phyloP scores from a whole-genome alignment of 2,329 filamentous ascomycete genomes.

The Neonectria magnoliae region DNA sequence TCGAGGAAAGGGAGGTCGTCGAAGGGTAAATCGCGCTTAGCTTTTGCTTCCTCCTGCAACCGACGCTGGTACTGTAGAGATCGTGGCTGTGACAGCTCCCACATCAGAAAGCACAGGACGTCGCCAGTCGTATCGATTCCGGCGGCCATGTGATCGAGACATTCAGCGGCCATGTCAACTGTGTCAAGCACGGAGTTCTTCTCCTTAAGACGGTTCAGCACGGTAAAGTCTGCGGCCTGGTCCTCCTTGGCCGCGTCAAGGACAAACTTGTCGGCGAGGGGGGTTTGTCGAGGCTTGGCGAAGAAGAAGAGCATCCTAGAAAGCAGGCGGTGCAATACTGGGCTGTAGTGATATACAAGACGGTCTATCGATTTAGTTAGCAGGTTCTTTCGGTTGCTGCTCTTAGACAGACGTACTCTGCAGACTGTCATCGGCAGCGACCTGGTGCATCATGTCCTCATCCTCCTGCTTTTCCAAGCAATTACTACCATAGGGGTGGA shows the following conservation, averaged over 20 bases:
- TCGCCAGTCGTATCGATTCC: slow-evolving; percentile 79
- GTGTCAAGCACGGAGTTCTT: slow-evolving; percentile 58
- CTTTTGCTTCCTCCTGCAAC: slow-evolving; percentile 62
- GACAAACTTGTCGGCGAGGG: slow-evolving; percentile 68
- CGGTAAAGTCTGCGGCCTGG: slow-evolving; percentile 63
- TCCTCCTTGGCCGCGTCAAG: slow-evolving; percentile 59
- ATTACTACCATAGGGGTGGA: slow-evolving; percentile 71
- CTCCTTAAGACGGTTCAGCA: slow-evolving; percentile 67
- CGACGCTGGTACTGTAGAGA: slow-evolving; percentile 61
- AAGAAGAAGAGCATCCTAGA: slow-evolving; percentile 58
- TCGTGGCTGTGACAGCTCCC: slow-evolving; percentile 71
- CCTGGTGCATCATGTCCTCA: slow-evolving; percentile 73
- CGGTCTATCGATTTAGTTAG: slow-evolving; percentile 58
- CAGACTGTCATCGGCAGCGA: slow-evolving; percentile 73
- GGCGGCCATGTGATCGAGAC: slow-evolving; percentile 76
- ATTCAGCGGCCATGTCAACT: slow-evolving; percentile 72
- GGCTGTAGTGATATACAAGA: slow-evolving; percentile 67
- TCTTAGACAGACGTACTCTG: slow-evolving; percentile 60
- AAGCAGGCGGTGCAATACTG: slow-evolving; percentile 59
- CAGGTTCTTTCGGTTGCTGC: no score
- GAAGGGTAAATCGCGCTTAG: slow-evolving; percentile 51
- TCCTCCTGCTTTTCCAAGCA: slow-evolving; percentile 66
- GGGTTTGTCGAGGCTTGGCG: slow-evolving; percentile 65
- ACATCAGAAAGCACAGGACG: slow-evolving; percentile 75
- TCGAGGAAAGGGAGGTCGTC: slow-evolving; percentile 69